Evolutionary conservation across 1,284 basidiomycete genomes (phyloP), one percentile per base, ranked within the genome.

Genomic region (Rhodotorula sp.): DNA sequence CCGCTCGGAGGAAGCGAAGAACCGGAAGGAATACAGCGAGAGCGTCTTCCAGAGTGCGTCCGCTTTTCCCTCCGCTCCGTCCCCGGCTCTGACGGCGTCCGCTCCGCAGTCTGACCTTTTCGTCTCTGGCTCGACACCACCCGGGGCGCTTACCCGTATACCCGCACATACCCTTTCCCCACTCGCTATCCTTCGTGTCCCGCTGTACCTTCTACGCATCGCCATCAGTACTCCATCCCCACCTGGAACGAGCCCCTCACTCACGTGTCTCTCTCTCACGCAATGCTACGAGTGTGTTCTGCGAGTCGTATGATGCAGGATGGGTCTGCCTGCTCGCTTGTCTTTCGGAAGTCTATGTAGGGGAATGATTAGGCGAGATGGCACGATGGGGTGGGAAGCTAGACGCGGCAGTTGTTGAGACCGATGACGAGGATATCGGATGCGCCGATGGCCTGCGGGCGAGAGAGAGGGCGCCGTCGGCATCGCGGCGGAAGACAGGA

Each of bases 331-430:
- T 44, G 40, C 40, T 44, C 16, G 40, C 40, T 7, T 44, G 40
- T 44, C 40, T 44, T 44, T 18, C 13, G 16, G 40, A 44, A 44
- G 20, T 62, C 60, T 62, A 62, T 62, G 50, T 44, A 44, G n/a
- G 50, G 8, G 50, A 51, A 26, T n/a, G 47, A 48, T 24, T 15
- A 51, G n/a, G 50, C 40, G 13, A 13, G 37, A 44, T 44, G 37
- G 55, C 55, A 57, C 34, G 22, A 16, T 6, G 34, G 24, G 26
- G n/a, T n/a, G 24, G 37, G 13, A 44, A 24, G 11, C 51, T 84
- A 94, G 50, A 97, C 94, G 81, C 94, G 87, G 82, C 94, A 98
- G 80, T 98, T 98, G 80, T 93, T 88, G 75, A 99, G 82, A 72
- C 88, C 90, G 77, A 96, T 89, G 67, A 95, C 88, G 74, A 98